These are phyloP conservation scores for Coniferiporia weirii DNA, from an alignment of 1,284 basidiomycete genomes.

Conservation along the genomic window DNA sequence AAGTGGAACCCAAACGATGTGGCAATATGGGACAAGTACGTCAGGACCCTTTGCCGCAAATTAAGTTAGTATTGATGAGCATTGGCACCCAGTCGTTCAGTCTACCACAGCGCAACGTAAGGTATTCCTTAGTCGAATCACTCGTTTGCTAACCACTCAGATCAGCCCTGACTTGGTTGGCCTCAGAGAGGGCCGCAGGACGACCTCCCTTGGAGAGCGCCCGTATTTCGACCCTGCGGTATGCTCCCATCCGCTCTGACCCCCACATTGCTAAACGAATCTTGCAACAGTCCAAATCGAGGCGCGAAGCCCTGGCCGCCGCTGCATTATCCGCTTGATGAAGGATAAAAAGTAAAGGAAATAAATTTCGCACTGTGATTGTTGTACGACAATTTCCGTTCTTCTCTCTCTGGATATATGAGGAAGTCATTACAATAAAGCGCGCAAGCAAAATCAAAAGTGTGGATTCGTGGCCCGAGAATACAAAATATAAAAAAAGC, in stretches of 20 bases:
- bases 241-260: neutral
- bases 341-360: neutral
- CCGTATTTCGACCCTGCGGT: conserved; percentile 14
- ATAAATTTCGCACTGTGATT: neutral
- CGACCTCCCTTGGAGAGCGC: conserved; percentile 11
- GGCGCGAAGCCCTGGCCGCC: conserved; percentile 4
- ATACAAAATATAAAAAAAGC: neutral
- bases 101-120: conserved; percentile 17
- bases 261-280: neutral
- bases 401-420: too few species aligned
- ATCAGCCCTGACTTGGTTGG: conserved; percentile 3
- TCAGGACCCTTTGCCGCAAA: neutral
- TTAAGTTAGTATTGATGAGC: neutral
- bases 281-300: conserved; percentile 5
- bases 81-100: conserved; percentile 12
- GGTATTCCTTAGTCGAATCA: neutral
- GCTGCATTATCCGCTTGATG: neutral
- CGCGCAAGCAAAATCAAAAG: neutral
- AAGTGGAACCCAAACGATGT: conserved; percentile 35
- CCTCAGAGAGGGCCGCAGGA: conserved; percentile 8
- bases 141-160: neutral
- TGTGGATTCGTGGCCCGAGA: neutral
- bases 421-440: neutral
- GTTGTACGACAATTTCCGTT: too few species aligned
- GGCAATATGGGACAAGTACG: conserved; percentile 39